These are phyloP conservation scores for Colletotrichum limetticola DNA, from an alignment of 2,329 filamentous ascomycete genomes.

Conservation along the genomic window DNA sequence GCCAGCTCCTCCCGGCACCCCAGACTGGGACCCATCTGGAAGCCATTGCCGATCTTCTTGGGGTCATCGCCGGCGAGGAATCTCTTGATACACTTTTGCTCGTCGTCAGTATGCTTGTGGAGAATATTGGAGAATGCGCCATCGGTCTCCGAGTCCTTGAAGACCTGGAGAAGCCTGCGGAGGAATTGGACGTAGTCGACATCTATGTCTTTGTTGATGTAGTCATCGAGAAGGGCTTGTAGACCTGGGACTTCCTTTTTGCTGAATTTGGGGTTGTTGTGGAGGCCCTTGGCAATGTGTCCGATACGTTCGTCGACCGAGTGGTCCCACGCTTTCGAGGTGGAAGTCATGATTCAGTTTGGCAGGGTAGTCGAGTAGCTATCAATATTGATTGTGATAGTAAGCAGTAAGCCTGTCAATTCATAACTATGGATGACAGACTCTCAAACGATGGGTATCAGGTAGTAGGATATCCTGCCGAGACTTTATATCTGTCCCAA, in stretches of 20 bases:
- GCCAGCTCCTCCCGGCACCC: neutral
- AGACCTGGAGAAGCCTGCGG: neutral
- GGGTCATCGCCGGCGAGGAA: neutral
- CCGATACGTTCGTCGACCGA: neutral
- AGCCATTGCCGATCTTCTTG: neutral
- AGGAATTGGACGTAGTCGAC: neutral
- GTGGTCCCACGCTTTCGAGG: neutral
- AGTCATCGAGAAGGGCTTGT: neutral
- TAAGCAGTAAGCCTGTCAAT: neutral
- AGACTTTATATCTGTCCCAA: neutral
- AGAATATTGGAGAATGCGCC: neutral
- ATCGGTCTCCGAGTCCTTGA: neutral
- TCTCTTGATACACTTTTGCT: neutral
- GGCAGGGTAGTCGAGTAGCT: neutral
- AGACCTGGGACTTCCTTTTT: neutral
- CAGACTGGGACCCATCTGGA: neutral
- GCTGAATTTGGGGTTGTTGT: neutral
- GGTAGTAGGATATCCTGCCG: neutral
- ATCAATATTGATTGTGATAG: neutral
- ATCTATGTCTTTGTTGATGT: neutral
- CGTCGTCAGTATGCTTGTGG: neutral
- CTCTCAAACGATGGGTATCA: neutral
- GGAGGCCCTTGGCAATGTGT: conserved; percentile 13
- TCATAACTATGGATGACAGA: neutral
- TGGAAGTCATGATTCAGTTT: neutral